Evolutionary conservation across 768 basidiomycete species (phyloP).

Genomic region (Coprinellus micaceus): DNA sequence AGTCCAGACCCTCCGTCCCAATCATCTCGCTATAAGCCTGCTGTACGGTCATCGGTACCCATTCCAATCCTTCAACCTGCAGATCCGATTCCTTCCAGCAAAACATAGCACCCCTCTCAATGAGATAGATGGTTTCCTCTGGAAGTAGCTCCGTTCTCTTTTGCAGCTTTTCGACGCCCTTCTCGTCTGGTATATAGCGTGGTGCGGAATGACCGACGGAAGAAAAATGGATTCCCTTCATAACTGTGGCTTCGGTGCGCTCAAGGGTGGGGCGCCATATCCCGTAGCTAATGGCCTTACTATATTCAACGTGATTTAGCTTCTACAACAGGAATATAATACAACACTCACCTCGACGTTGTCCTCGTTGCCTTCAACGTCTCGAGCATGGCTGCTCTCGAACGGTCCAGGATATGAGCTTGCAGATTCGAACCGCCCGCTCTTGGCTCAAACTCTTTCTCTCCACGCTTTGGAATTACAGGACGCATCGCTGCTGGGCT

Average conservation of each 20-base stretch:
- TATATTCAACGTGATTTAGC: conserved; percentile 23
- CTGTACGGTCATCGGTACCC: conserved; percentile 85
- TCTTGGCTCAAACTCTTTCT: conserved; percentile 93
- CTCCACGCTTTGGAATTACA: conserved; percentile 90
- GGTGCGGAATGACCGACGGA: conserved; percentile 79
- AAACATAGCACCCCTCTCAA: conserved; percentile 85
- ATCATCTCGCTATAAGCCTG: conserved; percentile 88
- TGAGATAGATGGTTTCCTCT: conserved; percentile 91
- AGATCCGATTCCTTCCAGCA: conserved; percentile 62
- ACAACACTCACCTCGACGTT: conserved; percentile 62
- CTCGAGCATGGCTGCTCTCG: conserved; percentile 83
- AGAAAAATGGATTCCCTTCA: conserved; percentile 80
- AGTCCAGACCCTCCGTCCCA: conserved; percentile 67
- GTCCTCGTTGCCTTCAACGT: conserved; percentile 71
- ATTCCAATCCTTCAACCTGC: conserved; percentile 41
- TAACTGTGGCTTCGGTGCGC: conserved; percentile 63
- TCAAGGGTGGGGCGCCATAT: conserved; percentile 70
- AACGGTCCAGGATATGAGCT: conserved; percentile 72
- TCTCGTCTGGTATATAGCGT: conserved; percentile 33
- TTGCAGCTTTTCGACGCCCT: conserved; percentile 40
- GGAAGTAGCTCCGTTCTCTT: conserved; percentile 85
- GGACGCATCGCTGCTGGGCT: conserved; percentile 50
- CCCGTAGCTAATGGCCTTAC: conserved; percentile 77
- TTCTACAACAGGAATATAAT: not conserved
- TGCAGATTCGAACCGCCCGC: conserved; percentile 73